phyloP scores from a whole-genome alignment of 345 rosid species.

The Heritiera littoralis region DNA sequence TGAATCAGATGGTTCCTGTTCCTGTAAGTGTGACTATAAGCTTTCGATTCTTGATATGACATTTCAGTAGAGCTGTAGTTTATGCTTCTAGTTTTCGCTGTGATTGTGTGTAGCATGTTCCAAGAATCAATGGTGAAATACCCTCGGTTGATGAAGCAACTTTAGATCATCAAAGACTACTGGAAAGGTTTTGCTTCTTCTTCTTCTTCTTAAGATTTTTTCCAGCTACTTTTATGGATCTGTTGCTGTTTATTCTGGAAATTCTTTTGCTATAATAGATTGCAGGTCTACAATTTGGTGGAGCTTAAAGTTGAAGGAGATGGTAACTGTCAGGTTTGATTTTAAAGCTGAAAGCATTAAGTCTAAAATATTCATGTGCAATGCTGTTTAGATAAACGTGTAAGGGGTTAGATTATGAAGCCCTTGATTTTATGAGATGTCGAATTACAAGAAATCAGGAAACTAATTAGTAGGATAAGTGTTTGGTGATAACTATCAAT shows the following conservation, averaged over 20 bases:
- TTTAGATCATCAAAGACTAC: constrained; percentile 64
- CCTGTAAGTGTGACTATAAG: constrained; percentile 52
- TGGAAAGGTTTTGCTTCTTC: constrained; percentile 44
- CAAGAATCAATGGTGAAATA: constrained; percentile 64
- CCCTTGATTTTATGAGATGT: neutral
- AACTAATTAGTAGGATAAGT: too few relatives aligned
- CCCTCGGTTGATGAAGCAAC: constrained; percentile 64
- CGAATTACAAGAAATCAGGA: too few relatives aligned
- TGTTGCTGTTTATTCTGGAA: neutral
- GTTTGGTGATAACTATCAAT: too few relatives aligned
- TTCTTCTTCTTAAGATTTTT: neutral
- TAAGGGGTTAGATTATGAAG: neutral
- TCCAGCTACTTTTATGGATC: neutral
- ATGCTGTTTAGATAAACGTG: neutral
- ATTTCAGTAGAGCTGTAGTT: constrained; percentile 3
- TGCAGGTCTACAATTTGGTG: constrained; percentile 53
- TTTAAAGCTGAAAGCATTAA: neutral
- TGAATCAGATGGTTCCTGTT: constrained; percentile 66
- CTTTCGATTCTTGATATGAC: neutral
- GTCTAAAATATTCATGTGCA: neutral
- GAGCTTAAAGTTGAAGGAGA: constrained; percentile 73
- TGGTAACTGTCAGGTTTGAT: constrained; percentile 74
- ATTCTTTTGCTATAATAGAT: constrained; percentile 28
- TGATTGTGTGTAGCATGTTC: constrained; percentile 53
- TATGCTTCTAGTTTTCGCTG: constrained; percentile 2